Conservation (phyloP, 441 rosid species). For the Pelargonium australe region DNA sequence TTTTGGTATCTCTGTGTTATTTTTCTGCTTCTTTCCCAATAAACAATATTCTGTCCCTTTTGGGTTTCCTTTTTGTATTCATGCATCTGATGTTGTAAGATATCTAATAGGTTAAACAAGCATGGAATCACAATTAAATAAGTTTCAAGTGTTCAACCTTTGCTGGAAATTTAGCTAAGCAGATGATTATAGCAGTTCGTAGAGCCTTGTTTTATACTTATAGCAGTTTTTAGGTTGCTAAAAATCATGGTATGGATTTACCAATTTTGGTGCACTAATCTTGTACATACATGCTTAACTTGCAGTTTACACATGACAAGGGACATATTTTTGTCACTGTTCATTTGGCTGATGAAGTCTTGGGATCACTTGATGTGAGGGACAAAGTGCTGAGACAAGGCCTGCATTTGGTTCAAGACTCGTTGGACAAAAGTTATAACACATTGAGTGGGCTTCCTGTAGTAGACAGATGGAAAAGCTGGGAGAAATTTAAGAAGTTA, state of each 20-base stretch:
- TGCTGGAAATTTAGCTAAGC: not conserved
- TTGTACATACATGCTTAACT: conserved; percentile 13
- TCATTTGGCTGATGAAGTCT: conserved; percentile 69
- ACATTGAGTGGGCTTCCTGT: conserved; percentile 81
- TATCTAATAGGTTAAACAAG: not conserved
- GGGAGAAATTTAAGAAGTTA: conserved; percentile 55
- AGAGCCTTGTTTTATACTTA: not conserved
- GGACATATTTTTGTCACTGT: conserved; percentile 91
- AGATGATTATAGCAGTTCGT: not conserved
- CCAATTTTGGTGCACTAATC: conserved; percentile 13
- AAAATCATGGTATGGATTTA: not conserved
- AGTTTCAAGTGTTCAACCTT: not conserved
- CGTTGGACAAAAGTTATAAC: conserved; percentile 28
- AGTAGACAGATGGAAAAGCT: conserved; percentile 78
- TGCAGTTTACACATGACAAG: conserved; percentile 74
- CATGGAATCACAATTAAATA: not conserved
- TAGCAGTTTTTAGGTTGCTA: not conserved
- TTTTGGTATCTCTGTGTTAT: not conserved
- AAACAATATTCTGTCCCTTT: not conserved
- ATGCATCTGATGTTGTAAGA: not conserved
- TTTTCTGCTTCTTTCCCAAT: not conserved
- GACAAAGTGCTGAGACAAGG: conserved; percentile 58
- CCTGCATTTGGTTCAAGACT: conserved; percentile 37
- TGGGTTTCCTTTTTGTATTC: not conserved
- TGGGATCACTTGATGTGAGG: conserved; percentile 27